Conservation (phyloP, 2,329 filamentous ascomycete species). For the Sclerotinia trifoliorum region DNA sequence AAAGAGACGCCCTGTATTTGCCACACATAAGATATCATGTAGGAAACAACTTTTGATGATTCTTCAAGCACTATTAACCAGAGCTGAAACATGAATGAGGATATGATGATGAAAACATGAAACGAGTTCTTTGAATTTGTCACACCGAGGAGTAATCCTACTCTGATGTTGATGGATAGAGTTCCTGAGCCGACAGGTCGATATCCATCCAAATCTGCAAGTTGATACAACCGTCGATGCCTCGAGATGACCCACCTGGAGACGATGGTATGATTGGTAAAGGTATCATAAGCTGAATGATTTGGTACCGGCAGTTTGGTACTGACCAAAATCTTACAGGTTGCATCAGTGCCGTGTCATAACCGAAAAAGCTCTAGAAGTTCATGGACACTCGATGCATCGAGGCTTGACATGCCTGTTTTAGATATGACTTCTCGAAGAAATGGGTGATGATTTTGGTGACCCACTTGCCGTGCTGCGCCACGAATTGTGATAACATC, state of each 20-base stretch:
- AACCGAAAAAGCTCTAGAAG: conserved; percentile 11
- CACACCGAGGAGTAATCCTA: conserved; percentile 13
- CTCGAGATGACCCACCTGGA: background rate
- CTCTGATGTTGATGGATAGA: background rate
- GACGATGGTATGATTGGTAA: background rate
- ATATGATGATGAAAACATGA: conserved; percentile 12
- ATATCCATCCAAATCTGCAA: conserved; percentile 7
- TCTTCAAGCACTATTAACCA: conserved; percentile 3
- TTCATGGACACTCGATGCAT: conserved; percentile 14
- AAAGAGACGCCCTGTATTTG: conserved; percentile 10
- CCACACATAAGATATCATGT: conserved; percentile 12
- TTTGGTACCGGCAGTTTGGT: conserved; percentile 21
- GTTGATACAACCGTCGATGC: background rate
- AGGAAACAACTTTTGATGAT: background rate
- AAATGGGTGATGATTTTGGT: conserved; percentile 5
- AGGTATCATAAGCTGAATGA: conserved; percentile 19
- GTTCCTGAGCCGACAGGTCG: background rate
- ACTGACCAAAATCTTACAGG: conserved; percentile 10
- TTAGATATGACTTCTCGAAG: conserved; percentile 8
- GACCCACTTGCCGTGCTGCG: conserved; percentile 19
- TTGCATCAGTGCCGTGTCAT: conserved; percentile 9
- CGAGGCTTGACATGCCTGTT: conserved; percentile 15
- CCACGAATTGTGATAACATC: conserved; percentile 12
- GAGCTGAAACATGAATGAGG: conserved; percentile 19
- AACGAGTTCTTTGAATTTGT: background rate